Evolutionary conservation across 2,329 filamentous ascomycete genomes (phyloP).

Genomic region (Passalora sequoiae): DNA sequence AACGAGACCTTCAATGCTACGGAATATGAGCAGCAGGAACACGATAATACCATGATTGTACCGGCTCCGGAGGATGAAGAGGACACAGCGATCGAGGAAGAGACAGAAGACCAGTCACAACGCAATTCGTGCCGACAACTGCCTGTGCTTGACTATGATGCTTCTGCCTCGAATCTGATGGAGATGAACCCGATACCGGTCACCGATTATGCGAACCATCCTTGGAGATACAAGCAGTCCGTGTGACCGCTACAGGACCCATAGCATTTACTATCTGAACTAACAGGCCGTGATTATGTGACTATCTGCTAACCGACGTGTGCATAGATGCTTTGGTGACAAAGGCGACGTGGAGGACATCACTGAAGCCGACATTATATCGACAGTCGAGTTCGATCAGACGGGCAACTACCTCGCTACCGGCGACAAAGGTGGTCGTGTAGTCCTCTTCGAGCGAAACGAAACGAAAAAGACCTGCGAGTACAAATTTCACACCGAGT

Average conservation of each 20-base stretch:
- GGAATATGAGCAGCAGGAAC: conserved; percentile 7
- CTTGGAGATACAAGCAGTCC: conserved; percentile 23
- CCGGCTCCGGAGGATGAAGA: not conserved
- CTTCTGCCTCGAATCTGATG: too few relatives aligned
- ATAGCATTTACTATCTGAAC: not conserved
- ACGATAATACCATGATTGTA: not conserved
- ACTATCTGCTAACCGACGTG: conserved; percentile 25
- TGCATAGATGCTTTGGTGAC: conserved; percentile 88
- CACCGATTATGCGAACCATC: too few relatives aligned
- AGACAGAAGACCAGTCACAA: not conserved
- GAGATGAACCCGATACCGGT: too few relatives aligned
- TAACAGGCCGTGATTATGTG: not conserved
- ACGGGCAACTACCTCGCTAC: conserved; percentile 85
- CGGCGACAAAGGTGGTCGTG: conserved; percentile 81
- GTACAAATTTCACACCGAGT: conserved; percentile 99
- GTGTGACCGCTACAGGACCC: conserved; percentile 5
- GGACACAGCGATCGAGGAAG: not conserved
- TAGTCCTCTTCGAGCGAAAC: conserved; percentile 85
- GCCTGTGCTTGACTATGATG: conserved; percentile 8
- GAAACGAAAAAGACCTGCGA: conserved; percentile 99
- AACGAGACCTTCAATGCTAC: not conserved
- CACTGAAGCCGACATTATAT: conserved; percentile 93
- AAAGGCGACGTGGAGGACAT: conserved; percentile 99
- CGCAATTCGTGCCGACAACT: not conserved
- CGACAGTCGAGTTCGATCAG: conserved; percentile 84